Percentiles rank a stretch among this genome's conserved stretches.
These are phyloP conservation scores for Penicillium soppii DNA, from an alignment of 495 filamentous ascomycete species.

Conservation along the genomic window DNA sequence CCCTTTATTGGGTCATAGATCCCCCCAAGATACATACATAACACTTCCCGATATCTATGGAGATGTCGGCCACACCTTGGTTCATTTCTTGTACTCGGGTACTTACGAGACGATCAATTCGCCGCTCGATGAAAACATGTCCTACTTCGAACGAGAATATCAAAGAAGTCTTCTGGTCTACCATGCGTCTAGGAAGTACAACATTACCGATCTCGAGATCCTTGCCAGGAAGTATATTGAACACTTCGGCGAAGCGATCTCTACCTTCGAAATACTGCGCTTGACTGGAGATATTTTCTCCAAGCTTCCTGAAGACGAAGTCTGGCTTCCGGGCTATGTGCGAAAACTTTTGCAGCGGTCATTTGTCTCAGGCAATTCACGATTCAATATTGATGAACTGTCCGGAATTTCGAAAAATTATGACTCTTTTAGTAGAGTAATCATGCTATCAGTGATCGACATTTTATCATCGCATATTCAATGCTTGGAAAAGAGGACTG, in stretches of 20 bases:
- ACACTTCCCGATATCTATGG: conserved; percentile 1
- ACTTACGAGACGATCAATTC: conserved; percentile 13
- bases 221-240: conserved; percentile 11
- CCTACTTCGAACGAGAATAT: conserved; percentile 10
- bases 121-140: background rate
- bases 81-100: conserved; percentile 20
- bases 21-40: background rate
- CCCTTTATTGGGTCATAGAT: background rate
- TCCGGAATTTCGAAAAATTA: no score
- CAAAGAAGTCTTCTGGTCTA: conserved; percentile 10
- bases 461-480: no score
- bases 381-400: no score
- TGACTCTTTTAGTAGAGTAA: no score
- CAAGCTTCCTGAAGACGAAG: conserved; percentile 10
- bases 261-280: conserved; percentile 1
- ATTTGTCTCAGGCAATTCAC: no score
- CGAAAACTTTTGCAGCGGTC: background rate
- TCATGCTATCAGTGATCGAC: no score
- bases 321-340: conserved; percentile 13
- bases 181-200: conserved; percentile 11
- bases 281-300: conserved; percentile 6
- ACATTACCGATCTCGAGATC: conserved; percentile 1
- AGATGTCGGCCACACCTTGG: conserved; percentile 16
- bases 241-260: conserved; percentile 2
- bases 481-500: no score